Conservation (phyloP, 2,329 filamentous ascomycete species). For the Piedraia hortae region DNA sequence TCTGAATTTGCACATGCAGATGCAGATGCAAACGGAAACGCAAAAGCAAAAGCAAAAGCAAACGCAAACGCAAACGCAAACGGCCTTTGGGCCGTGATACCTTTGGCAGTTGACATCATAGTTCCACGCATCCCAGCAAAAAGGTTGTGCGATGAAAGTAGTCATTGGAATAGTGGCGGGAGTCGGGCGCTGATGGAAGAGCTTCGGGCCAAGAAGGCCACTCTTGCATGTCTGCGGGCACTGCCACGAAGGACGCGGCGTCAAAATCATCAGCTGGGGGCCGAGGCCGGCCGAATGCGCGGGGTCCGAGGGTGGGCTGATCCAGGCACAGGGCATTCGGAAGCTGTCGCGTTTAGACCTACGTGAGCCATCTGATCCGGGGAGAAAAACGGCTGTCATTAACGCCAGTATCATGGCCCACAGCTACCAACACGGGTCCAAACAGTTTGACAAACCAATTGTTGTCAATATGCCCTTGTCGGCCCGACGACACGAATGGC, state of each 20-base stretch:
- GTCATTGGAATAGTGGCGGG: constrained; percentile 21
- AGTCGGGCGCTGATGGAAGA: constrained; percentile 31
- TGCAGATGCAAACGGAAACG: too few species aligned
- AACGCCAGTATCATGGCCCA: constrained; percentile 52
- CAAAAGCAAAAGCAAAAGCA: too few species aligned
- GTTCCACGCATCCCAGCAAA: constrained; percentile 43
- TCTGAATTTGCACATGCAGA: too few species aligned
- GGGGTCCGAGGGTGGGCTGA: constrained; percentile 27
- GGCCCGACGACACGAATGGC: too few species aligned
- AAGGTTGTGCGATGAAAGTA: constrained; percentile 26
- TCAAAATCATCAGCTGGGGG: constrained; percentile 32
- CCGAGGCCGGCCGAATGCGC: constrained; percentile 18
- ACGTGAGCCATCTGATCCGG: constrained; percentile 6
- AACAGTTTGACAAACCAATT: constrained; percentile 48
- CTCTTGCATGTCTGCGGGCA: constrained; percentile 42
- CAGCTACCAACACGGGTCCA: constrained; percentile 25
- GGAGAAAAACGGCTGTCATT: constrained; percentile 48
- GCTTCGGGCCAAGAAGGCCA: constrained; percentile 33
- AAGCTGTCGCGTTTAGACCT: constrained; percentile 39
- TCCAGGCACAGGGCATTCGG: constrained; percentile 23
- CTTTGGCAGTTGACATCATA: constrained; percentile 33
- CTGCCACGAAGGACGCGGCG: constrained; percentile 40
- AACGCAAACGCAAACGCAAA: constrained; percentile 11
- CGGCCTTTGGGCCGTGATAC: constrained; percentile 32
- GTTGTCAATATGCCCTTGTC: constrained; percentile 37